These are phyloP conservation scores for Alternaria sp. DNA, from an alignment of 2,329 filamentous ascomycete species.

Conservation along the genomic window DNA sequence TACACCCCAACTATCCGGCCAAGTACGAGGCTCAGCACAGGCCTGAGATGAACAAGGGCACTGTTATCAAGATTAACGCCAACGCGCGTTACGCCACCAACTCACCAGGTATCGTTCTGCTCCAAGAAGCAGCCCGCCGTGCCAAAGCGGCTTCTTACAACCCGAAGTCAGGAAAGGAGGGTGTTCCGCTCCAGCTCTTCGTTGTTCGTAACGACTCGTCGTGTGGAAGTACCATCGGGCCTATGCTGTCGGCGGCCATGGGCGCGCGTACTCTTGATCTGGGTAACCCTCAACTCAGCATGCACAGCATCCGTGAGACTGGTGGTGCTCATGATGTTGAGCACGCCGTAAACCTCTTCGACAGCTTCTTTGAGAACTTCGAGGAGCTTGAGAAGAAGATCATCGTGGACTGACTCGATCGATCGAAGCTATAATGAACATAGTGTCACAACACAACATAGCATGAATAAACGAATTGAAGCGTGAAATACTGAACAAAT, in stretches of 20 bases:
- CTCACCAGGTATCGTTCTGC: slow-evolving; percentile 88
- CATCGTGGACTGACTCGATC: slow-evolving; percentile 70
- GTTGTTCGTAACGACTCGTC: slow-evolving; percentile 95
- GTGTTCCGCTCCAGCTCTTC: slow-evolving; percentile 91
- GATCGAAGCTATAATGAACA: slow-evolving; percentile 28
- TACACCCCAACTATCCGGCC: slow-evolving; percentile 90
- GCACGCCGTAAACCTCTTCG: slow-evolving; percentile 83
- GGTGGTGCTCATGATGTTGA: slow-evolving; percentile 87
- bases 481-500: background rate
- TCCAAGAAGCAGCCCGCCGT: slow-evolving; percentile 80
- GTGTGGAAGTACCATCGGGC: slow-evolving; percentile 95
- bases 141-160: slow-evolving; percentile 59
- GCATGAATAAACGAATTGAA: background rate
- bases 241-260: slow-evolving; percentile 88
- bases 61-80: slow-evolving; percentile 97
- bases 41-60: slow-evolving; percentile 94
- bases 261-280: slow-evolving; percentile 89
- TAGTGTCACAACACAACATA: background rate
- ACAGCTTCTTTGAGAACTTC: slow-evolving; percentile 84
- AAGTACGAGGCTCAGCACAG: slow-evolving; percentile 94
- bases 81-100: slow-evolving; percentile 98
- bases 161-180: slow-evolving; percentile 57
- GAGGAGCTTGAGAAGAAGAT: slow-evolving; percentile 83
- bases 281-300: slow-evolving; percentile 91
- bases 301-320: slow-evolving; percentile 97